These are phyloP conservation scores for Vairimorpha apis DNA, from an alignment of 371 early-diverging fungal genomes.

Conservation along the genomic window DNA sequence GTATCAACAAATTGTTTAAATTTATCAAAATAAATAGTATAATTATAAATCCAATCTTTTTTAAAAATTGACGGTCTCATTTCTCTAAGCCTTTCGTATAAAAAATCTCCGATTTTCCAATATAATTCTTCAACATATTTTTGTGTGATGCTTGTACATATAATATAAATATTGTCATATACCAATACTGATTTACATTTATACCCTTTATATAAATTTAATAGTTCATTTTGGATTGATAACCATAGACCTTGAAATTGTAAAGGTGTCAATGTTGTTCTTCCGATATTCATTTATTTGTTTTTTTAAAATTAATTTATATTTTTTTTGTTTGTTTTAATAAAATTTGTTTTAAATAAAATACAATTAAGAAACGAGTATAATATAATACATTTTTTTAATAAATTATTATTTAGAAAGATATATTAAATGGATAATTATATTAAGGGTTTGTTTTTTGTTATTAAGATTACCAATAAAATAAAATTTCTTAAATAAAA, in stretches of 20 bases:
- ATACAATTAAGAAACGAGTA: too few relatives aligned
- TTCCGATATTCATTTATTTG: conserved; percentile 49
- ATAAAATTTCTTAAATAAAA: too few relatives aligned
- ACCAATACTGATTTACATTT: conserved; percentile 31
- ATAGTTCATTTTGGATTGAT: conserved; percentile 29
- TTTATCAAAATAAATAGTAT: conserved; percentile 24
- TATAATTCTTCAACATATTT: conserved; percentile 40
- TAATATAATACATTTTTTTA: too few relatives aligned
- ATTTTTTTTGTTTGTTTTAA: too few relatives aligned
- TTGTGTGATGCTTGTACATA: conserved; percentile 30
- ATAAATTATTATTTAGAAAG: too few relatives aligned
- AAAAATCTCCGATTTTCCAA: conserved; percentile 58
- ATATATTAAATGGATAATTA: too few relatives aligned
- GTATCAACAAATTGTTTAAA: conserved; percentile 13
- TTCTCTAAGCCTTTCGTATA: conserved; percentile 20
- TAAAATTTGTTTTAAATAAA: too few relatives aligned
- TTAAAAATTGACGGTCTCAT: conserved; percentile 16
- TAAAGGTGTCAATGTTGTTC: conserved; percentile 1
- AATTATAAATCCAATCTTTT: conserved; percentile 21
- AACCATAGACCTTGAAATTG: conserved; percentile 40
- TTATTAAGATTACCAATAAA: too few relatives aligned
- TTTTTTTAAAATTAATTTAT: too few relatives aligned
- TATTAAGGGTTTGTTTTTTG: too few relatives aligned
- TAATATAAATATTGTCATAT: conserved; percentile 40
- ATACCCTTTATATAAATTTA: conserved; percentile 2